Evolutionary conservation across 148 eudicot genomes (phyloP).

Genomic region (Gaultheria prostrata): DNA sequence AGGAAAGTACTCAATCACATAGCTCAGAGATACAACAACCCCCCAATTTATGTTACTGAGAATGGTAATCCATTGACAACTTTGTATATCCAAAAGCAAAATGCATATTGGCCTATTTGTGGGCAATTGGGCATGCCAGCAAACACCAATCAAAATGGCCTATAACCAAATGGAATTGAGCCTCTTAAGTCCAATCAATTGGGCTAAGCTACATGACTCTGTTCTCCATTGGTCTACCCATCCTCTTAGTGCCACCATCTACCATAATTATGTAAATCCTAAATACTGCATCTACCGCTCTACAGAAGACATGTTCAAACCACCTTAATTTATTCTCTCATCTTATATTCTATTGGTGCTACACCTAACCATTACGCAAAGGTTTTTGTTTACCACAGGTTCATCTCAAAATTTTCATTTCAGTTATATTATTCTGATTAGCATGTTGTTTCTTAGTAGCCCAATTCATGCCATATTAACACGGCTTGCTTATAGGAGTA

Average conservation of each 20-base stretch:
- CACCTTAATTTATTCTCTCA: neutral
- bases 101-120: neutral
- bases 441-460: neutral
- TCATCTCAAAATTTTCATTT: neutral
- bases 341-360: neutral
- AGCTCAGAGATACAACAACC: constrained; percentile 60
- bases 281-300: neutral
- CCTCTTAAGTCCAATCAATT: neutral
- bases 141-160: neutral
- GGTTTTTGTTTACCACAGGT: neutral
- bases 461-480: neutral
- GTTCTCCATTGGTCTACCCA: neutral
- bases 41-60: constrained; percentile 66
- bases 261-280: neutral
- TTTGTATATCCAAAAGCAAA: neutral
- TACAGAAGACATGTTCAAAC: neutral
- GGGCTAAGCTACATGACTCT: neutral
- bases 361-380: neutral
- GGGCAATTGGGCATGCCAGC: neutral
- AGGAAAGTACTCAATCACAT: constrained; percentile 52
- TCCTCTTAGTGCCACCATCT: neutral
- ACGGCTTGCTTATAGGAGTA: neutral
- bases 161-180: neutral
- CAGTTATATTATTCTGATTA: neutral
- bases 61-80: constrained; percentile 45